A percentile compares a stretch with the other conserved stretches of the same genome.
These are phyloP conservation scores for Fusarium azukiicola DNA, from an alignment of 2,329 filamentous ascomycete genomes.

Conservation along the genomic window DNA sequence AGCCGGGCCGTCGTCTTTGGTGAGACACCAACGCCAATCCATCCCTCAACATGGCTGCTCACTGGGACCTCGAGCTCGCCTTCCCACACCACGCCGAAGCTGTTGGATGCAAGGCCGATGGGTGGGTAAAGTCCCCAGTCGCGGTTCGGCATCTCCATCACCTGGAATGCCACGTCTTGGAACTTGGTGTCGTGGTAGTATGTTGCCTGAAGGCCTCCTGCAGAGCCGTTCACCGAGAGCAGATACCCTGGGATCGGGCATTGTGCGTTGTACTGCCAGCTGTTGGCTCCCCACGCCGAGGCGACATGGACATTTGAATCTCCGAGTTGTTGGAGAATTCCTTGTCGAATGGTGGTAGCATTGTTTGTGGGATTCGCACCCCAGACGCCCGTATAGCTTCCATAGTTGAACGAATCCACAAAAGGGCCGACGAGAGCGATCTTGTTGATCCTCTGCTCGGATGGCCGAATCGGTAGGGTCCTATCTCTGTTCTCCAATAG, in stretches of 20 bases:
- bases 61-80: conserved; percentile 1
- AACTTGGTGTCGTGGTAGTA: conserved; percentile 4
- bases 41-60: not conserved
- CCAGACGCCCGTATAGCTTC: not conserved
- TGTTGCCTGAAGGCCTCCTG: not conserved
- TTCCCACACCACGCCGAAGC: conserved; percentile 1
- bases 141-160: not conserved
- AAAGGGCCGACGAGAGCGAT: not conserved
- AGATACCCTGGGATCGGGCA: not conserved
- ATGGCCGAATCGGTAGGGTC: not conserved
- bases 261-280: conserved; percentile 1
- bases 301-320: not conserved
- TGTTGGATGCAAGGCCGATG: not conserved
- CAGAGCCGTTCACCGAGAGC: not conserved
- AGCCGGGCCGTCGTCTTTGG: not conserved
- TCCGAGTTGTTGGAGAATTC: not conserved
- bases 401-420: not conserved
- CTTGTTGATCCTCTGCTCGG: not conserved
- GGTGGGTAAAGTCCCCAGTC: not conserved
- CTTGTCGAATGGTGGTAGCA: not conserved
- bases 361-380: not conserved
- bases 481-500: not conserved
- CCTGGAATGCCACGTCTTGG: conserved; percentile 1
- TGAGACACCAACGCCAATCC: not conserved
- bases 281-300: conserved; percentile 1